Percentiles rank a stretch among this genome's conserved stretches.
These are phyloP conservation scores for Phytophthora vignae DNA, from an alignment of 352 stramenopile genomes.

Conservation along the genomic window DNA sequence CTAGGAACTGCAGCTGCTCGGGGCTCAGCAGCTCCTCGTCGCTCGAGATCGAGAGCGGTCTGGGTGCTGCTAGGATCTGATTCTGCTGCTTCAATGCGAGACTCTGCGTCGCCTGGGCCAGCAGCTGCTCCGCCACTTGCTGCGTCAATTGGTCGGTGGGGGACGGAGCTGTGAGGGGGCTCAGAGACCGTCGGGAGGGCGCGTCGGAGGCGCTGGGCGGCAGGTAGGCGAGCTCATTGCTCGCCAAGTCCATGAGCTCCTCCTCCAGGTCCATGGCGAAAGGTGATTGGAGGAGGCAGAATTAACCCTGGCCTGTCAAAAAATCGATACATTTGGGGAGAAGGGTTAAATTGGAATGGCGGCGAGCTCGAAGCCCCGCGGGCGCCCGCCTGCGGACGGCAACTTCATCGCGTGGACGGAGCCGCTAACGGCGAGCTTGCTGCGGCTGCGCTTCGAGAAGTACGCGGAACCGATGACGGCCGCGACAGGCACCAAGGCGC, in stretches of 20 bases:
- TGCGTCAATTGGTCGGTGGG: conserved; percentile 13
- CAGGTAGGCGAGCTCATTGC: conserved; percentile 68
- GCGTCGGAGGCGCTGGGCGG: conserved; percentile 19
- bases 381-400: conserved; percentile 24
- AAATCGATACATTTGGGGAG: no score
- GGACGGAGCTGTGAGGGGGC: not conserved
- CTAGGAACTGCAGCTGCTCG: conserved; percentile 25
- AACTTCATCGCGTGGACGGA: conserved; percentile 35
- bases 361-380: conserved; percentile 18
- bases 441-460: conserved; percentile 33
- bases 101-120: conserved; percentile 10
- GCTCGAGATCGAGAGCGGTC: not conserved
- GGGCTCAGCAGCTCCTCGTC: conserved; percentile 20
- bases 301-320: no score
- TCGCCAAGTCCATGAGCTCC: conserved; percentile 71
- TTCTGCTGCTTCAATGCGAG: conserved; percentile 12
- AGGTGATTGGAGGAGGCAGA: not conserved
- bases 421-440: conserved; percentile 15
- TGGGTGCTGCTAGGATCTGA: not conserved
- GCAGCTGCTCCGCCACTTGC: conserved; percentile 24
- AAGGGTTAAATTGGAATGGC: no score
- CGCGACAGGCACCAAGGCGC: conserved; percentile 24
- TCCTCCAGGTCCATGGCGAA: conserved; percentile 51
- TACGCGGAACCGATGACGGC: conserved; percentile 20
- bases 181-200: not conserved